Evolutionary conservation across 805 yeast genomes (phyloP).

Genomic region (Pichia exigua): DNA sequence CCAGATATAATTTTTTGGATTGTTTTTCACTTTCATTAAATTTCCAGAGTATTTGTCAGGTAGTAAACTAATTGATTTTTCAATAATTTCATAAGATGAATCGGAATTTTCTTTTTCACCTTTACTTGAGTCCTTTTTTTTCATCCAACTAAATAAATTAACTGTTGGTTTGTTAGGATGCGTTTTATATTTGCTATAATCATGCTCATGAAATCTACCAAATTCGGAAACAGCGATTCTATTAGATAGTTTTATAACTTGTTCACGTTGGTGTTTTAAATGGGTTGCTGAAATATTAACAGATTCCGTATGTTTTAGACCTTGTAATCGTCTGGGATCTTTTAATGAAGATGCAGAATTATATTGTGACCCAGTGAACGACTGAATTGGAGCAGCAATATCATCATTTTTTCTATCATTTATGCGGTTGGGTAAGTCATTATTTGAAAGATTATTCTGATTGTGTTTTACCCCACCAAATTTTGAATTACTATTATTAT

Average conservation of each 20-base stretch:
- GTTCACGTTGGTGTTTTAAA: slow-evolving; percentile 21
- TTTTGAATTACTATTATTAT: neutral
- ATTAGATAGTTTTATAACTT: slow-evolving; percentile 21
- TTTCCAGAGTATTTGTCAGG: slow-evolving; percentile 31
- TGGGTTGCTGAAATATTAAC: slow-evolving; percentile 18
- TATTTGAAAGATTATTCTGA: neutral
- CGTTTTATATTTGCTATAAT: slow-evolving; percentile 27
- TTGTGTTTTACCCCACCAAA: neutral
- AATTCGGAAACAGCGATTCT: slow-evolving; percentile 24
- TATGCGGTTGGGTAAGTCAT: neutral
- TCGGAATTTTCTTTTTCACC: slow-evolving; percentile 19
- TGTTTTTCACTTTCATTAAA: slow-evolving; percentile 28
- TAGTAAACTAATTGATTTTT: slow-evolving; percentile 28
- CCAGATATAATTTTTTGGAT: slow-evolving; percentile 32
- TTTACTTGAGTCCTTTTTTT: slow-evolving; percentile 22
- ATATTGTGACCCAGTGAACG: neutral
- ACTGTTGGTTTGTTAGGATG: slow-evolving; percentile 23
- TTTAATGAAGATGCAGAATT: neutral
- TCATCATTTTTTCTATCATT: neutral
- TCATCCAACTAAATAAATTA: slow-evolving; percentile 28
- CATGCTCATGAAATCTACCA: slow-evolving; percentile 29
- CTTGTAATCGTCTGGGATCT: slow-evolving; percentile 4
- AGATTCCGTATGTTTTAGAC: slow-evolving; percentile 23
- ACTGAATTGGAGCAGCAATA: neutral
- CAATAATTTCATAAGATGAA: slow-evolving; percentile 19